These are phyloP conservation scores for Wallacemonas rigidus DNA, from an alignment of 208 protist genomes.

Conservation along the genomic window DNA sequence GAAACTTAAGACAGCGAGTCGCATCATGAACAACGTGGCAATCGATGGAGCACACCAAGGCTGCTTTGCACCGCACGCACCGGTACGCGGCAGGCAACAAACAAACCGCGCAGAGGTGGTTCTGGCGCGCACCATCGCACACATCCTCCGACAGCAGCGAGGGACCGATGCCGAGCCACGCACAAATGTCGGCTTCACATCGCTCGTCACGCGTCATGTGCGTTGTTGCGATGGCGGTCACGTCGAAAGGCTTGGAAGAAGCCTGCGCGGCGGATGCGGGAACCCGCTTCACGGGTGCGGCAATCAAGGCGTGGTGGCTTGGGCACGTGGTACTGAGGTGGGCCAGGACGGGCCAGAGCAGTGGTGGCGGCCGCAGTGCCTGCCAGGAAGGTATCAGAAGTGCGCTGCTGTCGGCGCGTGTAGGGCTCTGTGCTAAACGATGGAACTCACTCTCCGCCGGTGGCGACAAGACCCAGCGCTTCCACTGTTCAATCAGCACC, in stretches of 20 bases:
- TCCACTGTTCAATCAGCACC: slow-evolving; percentile 27
- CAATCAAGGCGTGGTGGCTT: slow-evolving; percentile 33
- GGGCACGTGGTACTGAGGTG: slow-evolving; percentile 24
- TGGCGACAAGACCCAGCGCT: slow-evolving; percentile 13
- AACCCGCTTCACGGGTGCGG: slow-evolving; percentile 15
- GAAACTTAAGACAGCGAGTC: slow-evolving; percentile 82
- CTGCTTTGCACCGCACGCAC: slow-evolving; percentile 61
- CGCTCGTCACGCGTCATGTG: background rate
- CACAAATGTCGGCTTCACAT: background rate
- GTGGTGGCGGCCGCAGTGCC: background rate
- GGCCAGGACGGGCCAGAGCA: slow-evolving; percentile 28
- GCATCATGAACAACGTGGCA: slow-evolving; percentile 81
- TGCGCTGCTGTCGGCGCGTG: background rate
- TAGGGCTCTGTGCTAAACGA: background rate
- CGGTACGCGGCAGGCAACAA: slow-evolving; percentile 66
- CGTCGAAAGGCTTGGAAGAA: slow-evolving; percentile 14
- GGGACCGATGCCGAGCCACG: background rate
- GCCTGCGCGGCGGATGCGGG: slow-evolving; percentile 18
- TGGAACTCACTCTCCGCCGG: slow-evolving; percentile 3
- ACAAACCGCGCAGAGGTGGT: slow-evolving; percentile 78
- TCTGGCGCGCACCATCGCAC: slow-evolving; percentile 11
- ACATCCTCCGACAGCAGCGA: background rate
- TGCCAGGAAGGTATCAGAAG: slow-evolving; percentile 9
- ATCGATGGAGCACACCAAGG: slow-evolving; percentile 77
- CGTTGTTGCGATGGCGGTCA: background rate